Conservation (phyloP, 257 asterid species). For the Ajuga chamaepitys region DNA sequence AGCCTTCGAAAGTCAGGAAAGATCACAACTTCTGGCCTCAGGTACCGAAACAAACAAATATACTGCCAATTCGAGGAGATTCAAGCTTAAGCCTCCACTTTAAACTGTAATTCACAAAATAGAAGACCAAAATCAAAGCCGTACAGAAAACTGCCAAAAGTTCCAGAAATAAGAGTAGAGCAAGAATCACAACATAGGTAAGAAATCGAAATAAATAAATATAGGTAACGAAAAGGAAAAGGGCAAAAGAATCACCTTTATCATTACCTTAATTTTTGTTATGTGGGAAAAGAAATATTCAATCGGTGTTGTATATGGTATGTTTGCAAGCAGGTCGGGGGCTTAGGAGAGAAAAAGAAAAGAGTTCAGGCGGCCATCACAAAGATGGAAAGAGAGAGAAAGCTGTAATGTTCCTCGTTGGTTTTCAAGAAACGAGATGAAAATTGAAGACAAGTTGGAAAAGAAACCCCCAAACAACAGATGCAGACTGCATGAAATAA, state of each 20-base stretch:
- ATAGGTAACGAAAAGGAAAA: neutral
- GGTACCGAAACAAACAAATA: conserved; percentile 1
- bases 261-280: neutral
- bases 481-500: conserved; percentile 9
- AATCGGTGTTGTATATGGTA: neutral
- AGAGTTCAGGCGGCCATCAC: conserved; percentile 59
- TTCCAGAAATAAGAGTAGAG: conserved; percentile 2
- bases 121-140: conserved; percentile 20
- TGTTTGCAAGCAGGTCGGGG: neutral
- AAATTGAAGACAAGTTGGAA: conserved; percentile 1
- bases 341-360: conserved; percentile 5
- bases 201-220: neutral
- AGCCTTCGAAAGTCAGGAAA: conserved; percentile 13
- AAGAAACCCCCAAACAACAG: neutral
- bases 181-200: neutral
- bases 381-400: conserved; percentile 24
- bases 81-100: conserved; percentile 24
- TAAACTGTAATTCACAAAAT: conserved; percentile 7
- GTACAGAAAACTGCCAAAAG: neutral
- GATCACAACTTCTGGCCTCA: conserved; percentile 26
- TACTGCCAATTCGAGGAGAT: conserved; percentile 19
- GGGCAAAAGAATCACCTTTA: conserved; percentile 29
- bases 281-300: neutral
- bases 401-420: conserved; percentile 20
- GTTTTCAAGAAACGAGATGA: conserved; percentile 15